Base-by-base conservation (phyloP, 306 rosid genomes). In the Lathyrus oleraceus region DNA sequence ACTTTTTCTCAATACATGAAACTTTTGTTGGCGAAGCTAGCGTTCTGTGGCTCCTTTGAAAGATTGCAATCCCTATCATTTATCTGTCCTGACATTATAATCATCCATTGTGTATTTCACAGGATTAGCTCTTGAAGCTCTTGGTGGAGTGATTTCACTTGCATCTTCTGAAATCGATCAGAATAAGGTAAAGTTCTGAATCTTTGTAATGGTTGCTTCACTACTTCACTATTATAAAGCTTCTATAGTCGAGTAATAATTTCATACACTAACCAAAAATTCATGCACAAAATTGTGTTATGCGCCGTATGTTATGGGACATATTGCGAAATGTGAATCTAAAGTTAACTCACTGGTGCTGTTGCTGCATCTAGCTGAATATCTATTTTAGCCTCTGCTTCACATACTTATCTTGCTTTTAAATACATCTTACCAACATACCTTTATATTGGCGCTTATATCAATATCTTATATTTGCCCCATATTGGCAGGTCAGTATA, bases 51-150 rank as follows among this genome's bases (percentile, higher is more conserved):
- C 73, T 76, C 44, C 43, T 28, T 48, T 17, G 51, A 16, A 40
- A 59, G 73, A 36, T 63, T 70, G 39, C 67, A 61, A 44, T 48
- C 61, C 30, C 32, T 32, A 56, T 36, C 36, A 35, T 44, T 77
- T 58, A 17, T 60, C 48, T 73, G 12, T 44, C 23, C 51, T 79
- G 45, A 77, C 72, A 65, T 68, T 48, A 67, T 56, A 21, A 8
- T 62, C 48, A 66, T 61, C 10, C 72, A 15, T 20, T 60, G 52
- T 63, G 52, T 56, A 28, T 71, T 60, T 77, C 73, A 63, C 89
- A 70, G 81, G 99, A 72, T 83, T 95, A 76, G 99, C 99, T 7
- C 83, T 95, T 79, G 97, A 95, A 91, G 87, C 97, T 14, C 92
- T 95, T 64, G 92, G 95, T 72, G 96, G 93, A 81, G 92, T 89